Conservation (phyloP, 805 yeast genomes). For the Scheffersomyces coipomensis region DNA sequence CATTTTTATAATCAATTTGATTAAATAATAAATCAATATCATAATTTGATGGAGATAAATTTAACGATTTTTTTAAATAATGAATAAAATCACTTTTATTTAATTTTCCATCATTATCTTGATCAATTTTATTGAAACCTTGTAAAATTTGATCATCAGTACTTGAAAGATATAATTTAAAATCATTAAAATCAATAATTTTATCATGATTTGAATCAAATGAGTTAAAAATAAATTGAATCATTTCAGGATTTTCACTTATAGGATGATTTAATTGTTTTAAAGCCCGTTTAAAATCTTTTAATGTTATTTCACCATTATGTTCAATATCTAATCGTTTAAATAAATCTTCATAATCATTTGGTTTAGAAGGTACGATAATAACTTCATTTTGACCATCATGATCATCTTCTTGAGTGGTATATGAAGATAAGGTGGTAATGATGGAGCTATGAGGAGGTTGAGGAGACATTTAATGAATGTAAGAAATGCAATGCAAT, state of each 20-base stretch:
- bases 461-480: background rate
- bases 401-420: background rate
- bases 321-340: slow-evolving; percentile 34
- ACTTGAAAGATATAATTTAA: slow-evolving; percentile 57
- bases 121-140: slow-evolving; percentile 70
- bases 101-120: slow-evolving; percentile 70
- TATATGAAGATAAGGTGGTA: background rate
- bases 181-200: slow-evolving; percentile 61
- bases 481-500: too few species aligned
- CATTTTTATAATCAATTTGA: slow-evolving; percentile 52
- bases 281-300: slow-evolving; percentile 48
- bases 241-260: slow-evolving; percentile 57
- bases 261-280: slow-evolving; percentile 60
- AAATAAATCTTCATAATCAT: slow-evolving; percentile 34
- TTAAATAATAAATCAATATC: slow-evolving; percentile 57
- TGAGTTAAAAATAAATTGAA: slow-evolving; percentile 53
- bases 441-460: too few species aligned
- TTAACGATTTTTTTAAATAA: slow-evolving; percentile 57
- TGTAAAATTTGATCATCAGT: slow-evolving; percentile 71
- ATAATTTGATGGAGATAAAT: slow-evolving; percentile 49
- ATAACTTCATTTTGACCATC: too few species aligned
- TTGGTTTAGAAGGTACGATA: slow-evolving; percentile 9
- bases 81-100: slow-evolving; percentile 62
- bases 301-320: slow-evolving; percentile 48
- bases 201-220: slow-evolving; percentile 60